phyloP scores from a whole-genome alignment of 768 basidiomycete species.

The Tylopilus felleus region DNA sequence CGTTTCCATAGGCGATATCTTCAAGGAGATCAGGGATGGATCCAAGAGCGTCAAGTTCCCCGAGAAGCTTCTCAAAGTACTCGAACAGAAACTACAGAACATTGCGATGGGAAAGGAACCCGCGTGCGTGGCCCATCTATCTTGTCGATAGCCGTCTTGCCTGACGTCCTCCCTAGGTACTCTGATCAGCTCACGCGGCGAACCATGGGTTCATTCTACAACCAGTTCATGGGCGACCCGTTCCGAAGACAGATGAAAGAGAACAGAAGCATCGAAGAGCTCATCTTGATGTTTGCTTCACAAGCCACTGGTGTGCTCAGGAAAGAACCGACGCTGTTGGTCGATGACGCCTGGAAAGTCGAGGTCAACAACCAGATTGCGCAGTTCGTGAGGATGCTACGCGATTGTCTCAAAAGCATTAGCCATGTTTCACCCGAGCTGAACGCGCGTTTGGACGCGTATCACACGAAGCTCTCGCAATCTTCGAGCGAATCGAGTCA shows the following conservation, averaged over 20 bases:
- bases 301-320: constrained; percentile 83
- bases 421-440: constrained; percentile 85
- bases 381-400: constrained; percentile 80
- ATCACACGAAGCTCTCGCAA: constrained; percentile 74
- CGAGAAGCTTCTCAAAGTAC: constrained; percentile 86
- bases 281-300: constrained; percentile 94
- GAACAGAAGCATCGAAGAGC: constrained; percentile 94
- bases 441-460: constrained; percentile 75
- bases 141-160: constrained; percentile 3
- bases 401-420: constrained; percentile 70
- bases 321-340: constrained; percentile 84
- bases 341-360: constrained; percentile 87
- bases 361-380: constrained; percentile 92
- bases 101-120: constrained; percentile 93
- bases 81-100: constrained; percentile 85
- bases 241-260: constrained; percentile 93
- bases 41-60: constrained; percentile 90
- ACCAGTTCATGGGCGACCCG: constrained; percentile 78
- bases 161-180: constrained; percentile 48
- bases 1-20: constrained; percentile 69
- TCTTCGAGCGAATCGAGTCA: constrained; percentile 63
- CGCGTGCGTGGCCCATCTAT: constrained; percentile 52
- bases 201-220: constrained; percentile 91
- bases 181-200: constrained; percentile 86
- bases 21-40: constrained; percentile 74